Conservation (phyloP, 495 filamentous ascomycete genomes). For the Daldinia vernicosa region DNA sequence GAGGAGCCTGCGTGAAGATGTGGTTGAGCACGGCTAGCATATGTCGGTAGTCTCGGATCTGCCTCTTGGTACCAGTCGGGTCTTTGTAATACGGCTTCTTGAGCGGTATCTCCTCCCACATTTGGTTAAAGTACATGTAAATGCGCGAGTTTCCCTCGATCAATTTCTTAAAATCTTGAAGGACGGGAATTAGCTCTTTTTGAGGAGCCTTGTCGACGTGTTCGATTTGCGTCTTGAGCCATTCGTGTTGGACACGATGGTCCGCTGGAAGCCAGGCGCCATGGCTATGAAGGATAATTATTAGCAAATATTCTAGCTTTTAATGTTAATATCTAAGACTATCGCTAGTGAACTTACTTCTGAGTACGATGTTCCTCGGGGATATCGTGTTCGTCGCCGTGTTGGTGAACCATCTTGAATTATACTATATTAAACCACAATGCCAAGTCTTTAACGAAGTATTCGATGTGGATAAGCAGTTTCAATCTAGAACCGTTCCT, state of each 20-base stretch:
- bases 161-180: constrained; percentile 58
- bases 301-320: not conserved
- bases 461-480: constrained; percentile 9
- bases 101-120: constrained; percentile 74
- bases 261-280: constrained; percentile 65
- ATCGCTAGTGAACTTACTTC: constrained; percentile 42
- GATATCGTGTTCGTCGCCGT: constrained; percentile 56
- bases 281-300: constrained; percentile 44
- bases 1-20: constrained; percentile 68
- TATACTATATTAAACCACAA: constrained; percentile 15
- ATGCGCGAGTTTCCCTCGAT: constrained; percentile 59
- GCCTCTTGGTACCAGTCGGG: constrained; percentile 63
- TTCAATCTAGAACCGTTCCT: constrained; percentile 24
- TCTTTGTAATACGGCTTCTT: constrained; percentile 66
- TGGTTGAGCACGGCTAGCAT: constrained; percentile 73
- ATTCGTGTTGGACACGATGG: constrained; percentile 59
- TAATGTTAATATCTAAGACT: not conserved
- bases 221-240: constrained; percentile 56
- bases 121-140: constrained; percentile 64
- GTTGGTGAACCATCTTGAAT: constrained; percentile 55
- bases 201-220: constrained; percentile 55
- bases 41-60: constrained; percentile 70
- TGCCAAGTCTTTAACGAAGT: constrained; percentile 14
- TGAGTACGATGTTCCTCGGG: constrained; percentile 52
- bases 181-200: constrained; percentile 55